Conservation (phyloP, 192 early-diverging fungal genomes). For the Backusella macrospora region DNA sequence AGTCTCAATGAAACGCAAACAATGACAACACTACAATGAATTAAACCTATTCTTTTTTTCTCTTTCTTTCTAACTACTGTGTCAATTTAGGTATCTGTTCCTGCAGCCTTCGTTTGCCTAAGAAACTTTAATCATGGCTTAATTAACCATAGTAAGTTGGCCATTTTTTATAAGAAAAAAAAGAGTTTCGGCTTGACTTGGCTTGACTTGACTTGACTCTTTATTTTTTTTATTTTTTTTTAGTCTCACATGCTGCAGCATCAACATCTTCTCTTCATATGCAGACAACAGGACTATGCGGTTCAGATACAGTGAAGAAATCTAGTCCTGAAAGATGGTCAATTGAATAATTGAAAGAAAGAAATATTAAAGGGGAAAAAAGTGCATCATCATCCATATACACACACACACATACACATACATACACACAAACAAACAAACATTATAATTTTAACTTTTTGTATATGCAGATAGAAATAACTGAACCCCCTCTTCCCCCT, state of each 20-base stretch:
- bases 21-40: background rate
- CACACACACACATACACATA: background rate
- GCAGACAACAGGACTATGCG: slow-evolving; percentile 30
- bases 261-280: slow-evolving; percentile 25
- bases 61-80: too few relatives aligned
- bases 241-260: slow-evolving; percentile 35
- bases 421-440: too few relatives aligned
- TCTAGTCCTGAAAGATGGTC: slow-evolving; percentile 39
- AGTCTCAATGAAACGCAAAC: slow-evolving; percentile 22
- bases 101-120: slow-evolving; percentile 60
- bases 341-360: slow-evolving; percentile 31
- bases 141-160: slow-evolving; percentile 63
- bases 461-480: background rate
- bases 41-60: background rate
- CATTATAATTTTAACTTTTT: background rate
- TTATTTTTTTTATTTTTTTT: background rate
- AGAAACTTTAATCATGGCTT: slow-evolving; percentile 73
- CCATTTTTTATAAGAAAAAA: background rate
- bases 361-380: background rate
- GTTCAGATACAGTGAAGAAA: slow-evolving; percentile 18
- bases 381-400: background rate
- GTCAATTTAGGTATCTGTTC: slow-evolving; percentile 45
- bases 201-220: background rate
- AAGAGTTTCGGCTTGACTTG: background rate
- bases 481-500: background rate